Evolutionary conservation across 2,329 filamentous ascomycete genomes (phyloP).

Genomic region (Alternaria sp.): DNA sequence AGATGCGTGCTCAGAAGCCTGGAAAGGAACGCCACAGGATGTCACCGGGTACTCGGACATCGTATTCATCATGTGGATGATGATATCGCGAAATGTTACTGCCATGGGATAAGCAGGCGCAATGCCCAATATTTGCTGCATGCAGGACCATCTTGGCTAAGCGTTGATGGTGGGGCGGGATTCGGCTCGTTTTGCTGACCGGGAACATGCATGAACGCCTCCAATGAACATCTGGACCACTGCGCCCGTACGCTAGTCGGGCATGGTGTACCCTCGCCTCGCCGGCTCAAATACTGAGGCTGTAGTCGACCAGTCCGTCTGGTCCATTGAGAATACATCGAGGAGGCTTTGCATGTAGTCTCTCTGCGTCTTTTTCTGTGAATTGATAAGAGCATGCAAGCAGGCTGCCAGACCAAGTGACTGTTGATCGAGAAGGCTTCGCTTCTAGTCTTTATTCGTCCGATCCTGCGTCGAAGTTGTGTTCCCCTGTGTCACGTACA

Average conservation of each 20-base stretch:
- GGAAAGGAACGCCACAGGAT: not conserved
- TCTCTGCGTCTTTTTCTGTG: not conserved
- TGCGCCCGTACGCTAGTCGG: not conserved
- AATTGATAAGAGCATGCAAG: too few species aligned
- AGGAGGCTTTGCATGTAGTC: not conserved
- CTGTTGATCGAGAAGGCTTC: not conserved
- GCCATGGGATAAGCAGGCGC: not conserved
- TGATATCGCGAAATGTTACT: not conserved
- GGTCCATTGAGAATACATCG: not conserved
- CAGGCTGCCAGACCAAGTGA: too few species aligned
- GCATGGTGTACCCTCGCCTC: not conserved
- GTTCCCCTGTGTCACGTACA: too few species aligned
- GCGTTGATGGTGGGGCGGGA: not conserved
- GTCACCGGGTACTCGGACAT: not conserved
- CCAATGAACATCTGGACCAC: constrained; percentile 1
- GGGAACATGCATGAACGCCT: not conserved
- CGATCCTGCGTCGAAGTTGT: not conserved
- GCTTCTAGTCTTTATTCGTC: not conserved
- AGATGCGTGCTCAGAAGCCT: not conserved
- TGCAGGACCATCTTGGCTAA: not conserved
- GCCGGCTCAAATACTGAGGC: not conserved
- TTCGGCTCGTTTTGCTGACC: not conserved
- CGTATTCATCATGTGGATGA: not conserved
- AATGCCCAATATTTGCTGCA: constrained; percentile 1
- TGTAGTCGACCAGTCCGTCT: not conserved